These are phyloP conservation scores for Leccinellum luteum DNA, from an alignment of 768 basidiomycete genomes.

Conservation along the genomic window DNA sequence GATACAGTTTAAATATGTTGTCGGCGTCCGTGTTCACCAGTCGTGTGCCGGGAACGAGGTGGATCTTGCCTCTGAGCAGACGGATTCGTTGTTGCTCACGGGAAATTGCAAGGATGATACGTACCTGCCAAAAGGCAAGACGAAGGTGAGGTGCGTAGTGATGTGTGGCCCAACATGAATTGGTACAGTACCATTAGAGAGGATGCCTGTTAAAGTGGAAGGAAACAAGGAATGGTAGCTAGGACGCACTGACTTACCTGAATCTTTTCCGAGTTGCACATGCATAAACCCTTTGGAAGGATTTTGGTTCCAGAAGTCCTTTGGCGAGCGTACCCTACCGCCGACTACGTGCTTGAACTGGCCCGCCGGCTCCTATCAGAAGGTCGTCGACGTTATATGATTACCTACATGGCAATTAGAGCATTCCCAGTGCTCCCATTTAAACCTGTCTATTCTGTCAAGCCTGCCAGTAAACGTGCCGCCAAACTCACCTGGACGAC, in stretches of 20 bases:
- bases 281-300: constrained; percentile 25
- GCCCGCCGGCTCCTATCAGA: neutral
- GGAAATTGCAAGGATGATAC: constrained; percentile 5
- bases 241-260: constrained; percentile 17
- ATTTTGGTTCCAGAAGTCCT: constrained; percentile 39
- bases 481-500: constrained; percentile 58
- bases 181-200: constrained; percentile 14
- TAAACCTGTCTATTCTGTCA: constrained; percentile 43
- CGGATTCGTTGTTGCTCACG: neutral
- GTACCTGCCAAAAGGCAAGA: constrained; percentile 48
- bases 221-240: neutral
- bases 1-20: constrained; percentile 61
- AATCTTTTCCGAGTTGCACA: constrained; percentile 28
- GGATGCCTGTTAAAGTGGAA: constrained; percentile 18
- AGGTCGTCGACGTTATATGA: neutral
- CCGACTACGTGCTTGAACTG: constrained; percentile 17
- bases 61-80: constrained; percentile 52
- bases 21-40: constrained; percentile 46
- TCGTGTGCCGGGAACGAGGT: constrained; percentile 45
- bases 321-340: constrained; percentile 28
- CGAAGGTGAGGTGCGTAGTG: constrained; percentile 45
- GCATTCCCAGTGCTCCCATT: constrained; percentile 78
- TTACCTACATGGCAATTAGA: constrained; percentile 51
- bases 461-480: neutral
- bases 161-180: constrained; percentile 20